phyloP scores from a whole-genome alignment of 768 basidiomycete species.

The Calocybe indica region DNA sequence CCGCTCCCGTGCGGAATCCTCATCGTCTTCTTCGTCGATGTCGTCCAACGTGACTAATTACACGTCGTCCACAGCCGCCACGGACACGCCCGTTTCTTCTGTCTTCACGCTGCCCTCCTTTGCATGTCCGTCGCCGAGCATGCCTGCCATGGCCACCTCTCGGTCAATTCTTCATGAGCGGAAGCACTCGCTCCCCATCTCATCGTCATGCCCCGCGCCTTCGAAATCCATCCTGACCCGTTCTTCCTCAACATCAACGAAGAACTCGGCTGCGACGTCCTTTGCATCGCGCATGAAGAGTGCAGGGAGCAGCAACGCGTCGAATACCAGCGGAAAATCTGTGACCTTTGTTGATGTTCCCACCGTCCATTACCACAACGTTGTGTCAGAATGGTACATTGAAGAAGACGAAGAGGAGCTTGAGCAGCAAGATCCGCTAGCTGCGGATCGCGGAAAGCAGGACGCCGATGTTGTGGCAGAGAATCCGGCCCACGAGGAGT shows the following conservation, averaged over 20 bases:
- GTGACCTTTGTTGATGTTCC: constrained; percentile 71
- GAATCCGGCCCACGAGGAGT: too few species aligned
- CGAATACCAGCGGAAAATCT: constrained; percentile 36
- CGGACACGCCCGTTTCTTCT: constrained; percentile 13
- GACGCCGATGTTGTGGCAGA: neutral
- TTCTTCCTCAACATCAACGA: constrained; percentile 31
- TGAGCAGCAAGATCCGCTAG: too few species aligned
- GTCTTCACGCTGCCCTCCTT: constrained; percentile 12
- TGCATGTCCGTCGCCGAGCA: constrained; percentile 7
- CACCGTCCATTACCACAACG: constrained; percentile 43
- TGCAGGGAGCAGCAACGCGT: neutral
- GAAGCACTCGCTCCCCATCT: constrained; percentile 1
- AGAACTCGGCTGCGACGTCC: constrained; percentile 6
- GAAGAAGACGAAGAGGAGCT: constrained; percentile 10
- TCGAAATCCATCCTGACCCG: constrained; percentile 44
- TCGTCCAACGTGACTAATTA: too few species aligned
- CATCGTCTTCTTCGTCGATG: too few species aligned
- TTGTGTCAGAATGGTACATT: neutral
- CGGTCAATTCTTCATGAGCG: constrained; percentile 1
- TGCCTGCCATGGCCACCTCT: constrained; percentile 11
- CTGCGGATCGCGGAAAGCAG: too few species aligned
- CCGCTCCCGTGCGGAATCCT: too few species aligned
- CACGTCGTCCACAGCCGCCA: constrained; percentile 3
- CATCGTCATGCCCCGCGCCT: constrained; percentile 9
- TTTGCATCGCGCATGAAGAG: neutral